Evolutionary conservation across 306 rosid genomes (phyloP).

Genomic region (Cyclanthera cordifolia): DNA sequence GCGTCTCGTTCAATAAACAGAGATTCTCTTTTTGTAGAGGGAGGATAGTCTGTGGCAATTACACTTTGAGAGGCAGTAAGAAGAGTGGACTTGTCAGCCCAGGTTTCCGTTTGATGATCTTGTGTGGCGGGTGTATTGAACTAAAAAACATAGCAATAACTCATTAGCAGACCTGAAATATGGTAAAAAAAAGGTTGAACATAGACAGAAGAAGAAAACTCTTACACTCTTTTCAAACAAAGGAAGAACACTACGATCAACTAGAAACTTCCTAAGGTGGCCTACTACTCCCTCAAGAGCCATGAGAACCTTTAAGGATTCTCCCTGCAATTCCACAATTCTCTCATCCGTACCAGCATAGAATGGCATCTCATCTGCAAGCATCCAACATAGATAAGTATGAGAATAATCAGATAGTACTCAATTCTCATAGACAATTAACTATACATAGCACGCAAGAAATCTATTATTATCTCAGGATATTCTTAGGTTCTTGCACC

Average conservation of each 20-base stretch:
- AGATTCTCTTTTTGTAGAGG: constrained; percentile 54
- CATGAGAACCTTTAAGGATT: constrained; percentile 68
- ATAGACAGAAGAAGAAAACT: constrained; percentile 2
- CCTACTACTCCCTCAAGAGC: constrained; percentile 80
- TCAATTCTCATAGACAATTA: background rate
- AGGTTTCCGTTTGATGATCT: constrained; percentile 53
- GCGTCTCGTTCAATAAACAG: constrained; percentile 53
- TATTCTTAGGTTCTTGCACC: background rate
- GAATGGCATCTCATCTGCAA: constrained; percentile 75
- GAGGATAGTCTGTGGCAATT: constrained; percentile 34
- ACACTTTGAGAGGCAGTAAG: constrained; percentile 53
- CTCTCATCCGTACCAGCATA: constrained; percentile 86
- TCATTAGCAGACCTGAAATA: constrained; percentile 4
- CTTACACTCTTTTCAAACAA: constrained; percentile 92
- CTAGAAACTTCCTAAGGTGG: constrained; percentile 89
- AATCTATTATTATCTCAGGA: constrained; percentile 4
- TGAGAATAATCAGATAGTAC: background rate
- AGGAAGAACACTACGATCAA: constrained; percentile 91
- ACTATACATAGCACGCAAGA: background rate
- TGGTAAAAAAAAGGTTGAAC: background rate
- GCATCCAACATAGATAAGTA: constrained; percentile 13
- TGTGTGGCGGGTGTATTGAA: constrained; percentile 45
- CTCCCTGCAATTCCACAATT: constrained; percentile 90
- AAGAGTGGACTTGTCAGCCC: constrained; percentile 54
- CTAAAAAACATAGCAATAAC: constrained; percentile 23